These are phyloP conservation scores for Mimosa bimucronata DNA, from an alignment of 306 rosid genomes.

Conservation along the genomic window DNA sequence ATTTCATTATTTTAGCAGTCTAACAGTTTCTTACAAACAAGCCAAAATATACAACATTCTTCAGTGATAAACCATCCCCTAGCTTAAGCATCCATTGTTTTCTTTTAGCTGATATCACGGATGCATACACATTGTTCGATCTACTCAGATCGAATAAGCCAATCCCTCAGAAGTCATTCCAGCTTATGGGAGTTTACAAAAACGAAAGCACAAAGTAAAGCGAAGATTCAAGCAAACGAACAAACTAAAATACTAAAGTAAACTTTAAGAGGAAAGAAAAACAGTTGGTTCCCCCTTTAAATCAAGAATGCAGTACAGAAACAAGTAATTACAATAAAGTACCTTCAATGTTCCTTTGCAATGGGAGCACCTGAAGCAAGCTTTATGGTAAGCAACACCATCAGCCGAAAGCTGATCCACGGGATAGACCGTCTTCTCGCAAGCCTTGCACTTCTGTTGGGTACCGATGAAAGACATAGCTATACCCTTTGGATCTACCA, in stretches of 20 bases:
- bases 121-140: neutral
- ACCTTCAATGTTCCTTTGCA: slow-evolving; percentile 90
- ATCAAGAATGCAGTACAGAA: neutral
- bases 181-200: neutral
- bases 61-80: neutral
- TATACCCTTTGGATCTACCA: slow-evolving; percentile 56
- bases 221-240: slow-evolving; percentile 2
- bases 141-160: neutral
- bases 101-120: neutral
- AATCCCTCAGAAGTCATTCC: neutral
- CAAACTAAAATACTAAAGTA: neutral
- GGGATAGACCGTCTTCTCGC: slow-evolving; percentile 84
- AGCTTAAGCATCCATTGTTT: neutral
- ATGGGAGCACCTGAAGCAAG: slow-evolving; percentile 84
- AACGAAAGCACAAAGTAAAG: slow-evolving; percentile 1
- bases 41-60: neutral
- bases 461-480: slow-evolving; percentile 82
- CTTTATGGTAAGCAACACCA: slow-evolving; percentile 72
- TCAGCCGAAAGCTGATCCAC: slow-evolving; percentile 86
- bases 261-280: neutral
- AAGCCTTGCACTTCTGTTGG: slow-evolving; percentile 83
- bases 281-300: neutral
- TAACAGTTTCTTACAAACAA: slow-evolving; percentile 16
- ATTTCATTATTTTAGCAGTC: neutral
- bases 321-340: slow-evolving; percentile 14